phyloP scores from a whole-genome alignment of 768 basidiomycete species.

The Agaricus blazei region DNA sequence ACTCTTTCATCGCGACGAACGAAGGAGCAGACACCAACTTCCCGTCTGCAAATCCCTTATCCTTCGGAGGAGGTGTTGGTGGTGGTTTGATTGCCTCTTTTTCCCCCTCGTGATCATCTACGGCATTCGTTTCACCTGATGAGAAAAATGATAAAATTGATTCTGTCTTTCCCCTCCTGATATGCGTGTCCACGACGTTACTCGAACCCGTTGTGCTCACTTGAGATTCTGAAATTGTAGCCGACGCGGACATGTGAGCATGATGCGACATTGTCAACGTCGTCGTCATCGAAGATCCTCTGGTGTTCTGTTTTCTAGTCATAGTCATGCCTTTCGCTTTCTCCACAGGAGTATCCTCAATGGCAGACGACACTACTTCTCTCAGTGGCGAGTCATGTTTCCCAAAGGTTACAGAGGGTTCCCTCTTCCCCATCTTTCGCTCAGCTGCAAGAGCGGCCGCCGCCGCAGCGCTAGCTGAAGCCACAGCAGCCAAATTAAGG shows the following conservation, averaged over 20 bases:
- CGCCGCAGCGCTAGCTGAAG: conserved; percentile 7
- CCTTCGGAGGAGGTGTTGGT: conserved; percentile 21
- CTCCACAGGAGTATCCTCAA: conserved; percentile 23
- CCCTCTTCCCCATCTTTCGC: conserved; percentile 37
- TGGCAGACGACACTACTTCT: conserved; percentile 15
- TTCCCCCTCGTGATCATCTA: not conserved
- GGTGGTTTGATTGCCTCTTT: conserved; percentile 27
- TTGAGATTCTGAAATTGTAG: not conserved
- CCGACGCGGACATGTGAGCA: not conserved
- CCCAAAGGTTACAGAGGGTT: not conserved
- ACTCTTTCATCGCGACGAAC: not conserved
- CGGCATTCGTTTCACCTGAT: conserved; percentile 31
- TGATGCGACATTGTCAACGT: not conserved
- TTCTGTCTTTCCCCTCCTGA: conserved; percentile 29
- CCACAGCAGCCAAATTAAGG: conserved; percentile 17
- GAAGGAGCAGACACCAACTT: conserved; percentile 5
- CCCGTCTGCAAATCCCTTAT: not conserved
- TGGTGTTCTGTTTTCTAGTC: no score
- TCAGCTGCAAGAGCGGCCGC: conserved; percentile 20
- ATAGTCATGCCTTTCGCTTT: conserved; percentile 16
- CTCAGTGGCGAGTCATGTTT: no score
- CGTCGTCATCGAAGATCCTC: not conserved
- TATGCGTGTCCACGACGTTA: conserved; percentile 26
- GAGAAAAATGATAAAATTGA: conserved; percentile 33
- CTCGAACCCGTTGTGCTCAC: conserved; percentile 13